phyloP scores from a whole-genome alignment of 73 alveolate species.

The Durusdinium trenchii region DNA sequence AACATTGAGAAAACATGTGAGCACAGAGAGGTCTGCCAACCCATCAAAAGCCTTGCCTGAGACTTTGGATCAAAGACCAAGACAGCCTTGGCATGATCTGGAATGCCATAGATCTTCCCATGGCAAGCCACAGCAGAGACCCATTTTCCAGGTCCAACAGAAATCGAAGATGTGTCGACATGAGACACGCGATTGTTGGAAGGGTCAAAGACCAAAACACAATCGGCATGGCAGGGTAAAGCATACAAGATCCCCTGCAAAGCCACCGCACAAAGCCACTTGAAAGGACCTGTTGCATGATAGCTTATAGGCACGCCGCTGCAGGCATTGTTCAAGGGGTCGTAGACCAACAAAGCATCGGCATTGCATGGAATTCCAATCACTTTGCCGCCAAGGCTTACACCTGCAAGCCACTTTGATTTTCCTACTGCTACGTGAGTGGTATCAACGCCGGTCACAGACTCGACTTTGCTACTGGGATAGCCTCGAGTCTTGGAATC shows the following conservation, averaged over 20 bases:
- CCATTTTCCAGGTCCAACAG: slow-evolving; percentile 76
- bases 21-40: background rate
- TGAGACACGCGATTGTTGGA: slow-evolving; percentile 32
- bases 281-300: slow-evolving; percentile 49
- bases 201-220: slow-evolving; percentile 71
- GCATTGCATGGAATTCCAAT: slow-evolving; percentile 71
- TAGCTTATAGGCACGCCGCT: background rate
- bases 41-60: background rate
- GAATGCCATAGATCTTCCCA: slow-evolving; percentile 82
- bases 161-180: slow-evolving; percentile 17
- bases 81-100: slow-evolving; percentile 46
- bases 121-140: slow-evolving; percentile 10
- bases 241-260: slow-evolving; percentile 74
- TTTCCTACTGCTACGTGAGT: slow-evolving; percentile 56
- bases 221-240: slow-evolving; percentile 87
- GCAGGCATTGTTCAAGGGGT: slow-evolving; percentile 10
- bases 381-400: slow-evolving; percentile 67
- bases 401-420: slow-evolving; percentile 73
- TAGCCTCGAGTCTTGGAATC: background rate
- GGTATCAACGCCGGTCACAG: slow-evolving; percentile 28
- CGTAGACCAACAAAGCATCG: slow-evolving; percentile 45
- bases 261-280: slow-evolving; percentile 64
- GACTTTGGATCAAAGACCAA: slow-evolving; percentile 49
- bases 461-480: background rate
- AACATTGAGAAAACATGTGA: no score